A percentile compares a stretch with the other conserved stretches of the same genome.
Evolutionary conservation across 1,139 yeast species (phyloP).

Genomic region (Saccharomyces hybrid): DNA sequence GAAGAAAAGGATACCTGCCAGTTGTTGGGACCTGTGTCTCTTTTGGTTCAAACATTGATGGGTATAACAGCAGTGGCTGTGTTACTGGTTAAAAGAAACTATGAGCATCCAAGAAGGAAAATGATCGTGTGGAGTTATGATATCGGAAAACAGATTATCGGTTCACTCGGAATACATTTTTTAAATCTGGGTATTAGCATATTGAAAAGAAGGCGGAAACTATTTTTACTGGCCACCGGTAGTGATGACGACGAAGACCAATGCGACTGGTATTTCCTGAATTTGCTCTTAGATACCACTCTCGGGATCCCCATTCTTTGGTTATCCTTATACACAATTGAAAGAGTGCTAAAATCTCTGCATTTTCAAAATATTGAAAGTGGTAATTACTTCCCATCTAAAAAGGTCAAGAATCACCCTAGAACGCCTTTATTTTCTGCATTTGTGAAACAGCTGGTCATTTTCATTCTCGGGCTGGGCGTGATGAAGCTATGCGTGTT

Average conservation of each 20-base stretch:
- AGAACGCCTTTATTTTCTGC: conserved; percentile 37
- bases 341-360: conserved; percentile 41
- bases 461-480: conserved; percentile 55
- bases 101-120: conserved; percentile 79
- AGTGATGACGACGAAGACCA: conserved; percentile 44
- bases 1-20: conserved; percentile 39
- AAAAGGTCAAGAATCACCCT: conserved; percentile 1
- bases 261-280: conserved; percentile 88
- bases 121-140: conserved; percentile 87
- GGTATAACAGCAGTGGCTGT: conserved; percentile 73
- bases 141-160: conserved; percentile 80
- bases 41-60: conserved; percentile 54
- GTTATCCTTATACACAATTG: conserved; percentile 40
- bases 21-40: conserved; percentile 63
- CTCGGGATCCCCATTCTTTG: conserved; percentile 86
- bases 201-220: conserved; percentile 33
- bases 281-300: conserved; percentile 83
- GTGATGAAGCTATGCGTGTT: conserved; percentile 51
- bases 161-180: conserved; percentile 77
- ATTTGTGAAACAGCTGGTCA: conserved; percentile 62
- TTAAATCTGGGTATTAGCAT: conserved; percentile 71
- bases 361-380: conserved; percentile 59
- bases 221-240: conserved; percentile 3
- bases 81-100: conserved; percentile 63
- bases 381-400: conserved; percentile 52